A percentile compares a stretch with the other conserved stretches of the same genome.
phyloP scores from a whole-genome alignment of 1,284 basidiomycete species.

The Ceratobasidium sp. region DNA sequence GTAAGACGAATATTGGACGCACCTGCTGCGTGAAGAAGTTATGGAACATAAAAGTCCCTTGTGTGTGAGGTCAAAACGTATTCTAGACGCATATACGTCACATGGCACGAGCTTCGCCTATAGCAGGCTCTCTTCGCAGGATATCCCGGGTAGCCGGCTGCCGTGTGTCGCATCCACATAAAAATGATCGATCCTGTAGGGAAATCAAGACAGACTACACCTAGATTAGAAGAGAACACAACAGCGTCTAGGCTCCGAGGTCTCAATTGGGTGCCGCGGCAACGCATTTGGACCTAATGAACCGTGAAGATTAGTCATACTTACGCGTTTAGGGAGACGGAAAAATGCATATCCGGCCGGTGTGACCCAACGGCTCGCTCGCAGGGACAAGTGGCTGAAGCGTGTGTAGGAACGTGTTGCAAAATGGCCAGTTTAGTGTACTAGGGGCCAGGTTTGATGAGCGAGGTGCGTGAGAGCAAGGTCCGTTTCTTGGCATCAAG shows the following conservation, averaged over 20 bases:
- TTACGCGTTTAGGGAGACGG: background rate
- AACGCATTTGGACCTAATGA: background rate
- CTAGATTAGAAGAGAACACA: slow-evolving; percentile 9
- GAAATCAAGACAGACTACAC: background rate
- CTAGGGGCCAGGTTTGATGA: background rate
- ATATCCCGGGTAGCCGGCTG: background rate
- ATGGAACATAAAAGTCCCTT: background rate
- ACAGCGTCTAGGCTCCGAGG: slow-evolving; percentile 26
- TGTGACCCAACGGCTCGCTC: background rate
- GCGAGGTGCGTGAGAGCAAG: background rate
- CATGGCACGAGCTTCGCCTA: slow-evolving; percentile 16
- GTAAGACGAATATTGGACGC: background rate
- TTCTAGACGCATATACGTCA: slow-evolving; percentile 10
- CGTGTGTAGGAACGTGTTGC: background rate
- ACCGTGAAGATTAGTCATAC: slow-evolving; percentile 12
- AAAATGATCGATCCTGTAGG: slow-evolving; percentile 8
- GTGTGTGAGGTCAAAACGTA: background rate
- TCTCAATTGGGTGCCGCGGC: slow-evolving; percentile 40
- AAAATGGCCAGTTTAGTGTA: background rate
- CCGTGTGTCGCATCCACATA: background rate
- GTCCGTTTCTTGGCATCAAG: slow-evolving; percentile 32
- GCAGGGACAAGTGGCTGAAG: background rate
- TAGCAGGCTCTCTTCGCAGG: background rate
- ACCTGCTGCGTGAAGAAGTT: background rate
- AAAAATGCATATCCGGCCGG: background rate